A percentile compares a stretch with the other conserved stretches of the same genome.
Conservation (phyloP, 345 rosid genomes). For the Acer saccharum region DNA sequence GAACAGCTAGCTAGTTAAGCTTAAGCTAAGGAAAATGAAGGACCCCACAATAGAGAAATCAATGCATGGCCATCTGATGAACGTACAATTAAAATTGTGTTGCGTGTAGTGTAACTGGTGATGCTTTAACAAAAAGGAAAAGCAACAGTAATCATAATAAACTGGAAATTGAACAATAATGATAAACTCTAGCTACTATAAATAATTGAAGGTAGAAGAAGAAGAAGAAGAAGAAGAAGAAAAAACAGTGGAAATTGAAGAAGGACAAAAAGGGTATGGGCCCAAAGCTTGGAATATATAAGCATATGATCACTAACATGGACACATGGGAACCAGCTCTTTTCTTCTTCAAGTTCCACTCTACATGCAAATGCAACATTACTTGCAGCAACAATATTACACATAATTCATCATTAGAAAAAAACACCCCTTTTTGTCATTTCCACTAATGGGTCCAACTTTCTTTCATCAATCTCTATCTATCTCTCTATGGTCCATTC, state of each 20-base stretch:
- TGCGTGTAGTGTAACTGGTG: slow-evolving; percentile 6
- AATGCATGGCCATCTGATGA: slow-evolving; percentile 14
- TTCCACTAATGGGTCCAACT: slow-evolving; percentile 24
- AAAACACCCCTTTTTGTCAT: slow-evolving; percentile 24
- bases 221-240: background rate
- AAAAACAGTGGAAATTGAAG: slow-evolving; percentile 1
- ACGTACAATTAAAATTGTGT: slow-evolving; percentile 36
- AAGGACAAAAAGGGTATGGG: slow-evolving; percentile 38
- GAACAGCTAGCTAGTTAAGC: background rate
- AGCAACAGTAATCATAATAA: background rate
- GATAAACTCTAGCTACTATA: background rate
- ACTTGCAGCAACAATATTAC: no score
- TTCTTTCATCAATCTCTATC: slow-evolving; percentile 6
- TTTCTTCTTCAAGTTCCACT: no score
- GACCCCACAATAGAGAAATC: background rate
- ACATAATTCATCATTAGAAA: slow-evolving; percentile 15
- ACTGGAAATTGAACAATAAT: background rate
- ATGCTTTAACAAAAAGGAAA: slow-evolving; percentile 22
- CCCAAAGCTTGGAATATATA: slow-evolving; percentile 16
- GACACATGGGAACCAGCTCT: slow-evolving; percentile 38
- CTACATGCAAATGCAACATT: no score
- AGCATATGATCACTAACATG: slow-evolving; percentile 34
- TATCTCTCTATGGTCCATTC: background rate
- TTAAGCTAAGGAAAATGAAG: background rate
- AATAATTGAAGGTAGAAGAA: background rate